phyloP scores from a whole-genome alignment of 164 flowering plant genomes.

The Chimonanthus praecox region DNA sequence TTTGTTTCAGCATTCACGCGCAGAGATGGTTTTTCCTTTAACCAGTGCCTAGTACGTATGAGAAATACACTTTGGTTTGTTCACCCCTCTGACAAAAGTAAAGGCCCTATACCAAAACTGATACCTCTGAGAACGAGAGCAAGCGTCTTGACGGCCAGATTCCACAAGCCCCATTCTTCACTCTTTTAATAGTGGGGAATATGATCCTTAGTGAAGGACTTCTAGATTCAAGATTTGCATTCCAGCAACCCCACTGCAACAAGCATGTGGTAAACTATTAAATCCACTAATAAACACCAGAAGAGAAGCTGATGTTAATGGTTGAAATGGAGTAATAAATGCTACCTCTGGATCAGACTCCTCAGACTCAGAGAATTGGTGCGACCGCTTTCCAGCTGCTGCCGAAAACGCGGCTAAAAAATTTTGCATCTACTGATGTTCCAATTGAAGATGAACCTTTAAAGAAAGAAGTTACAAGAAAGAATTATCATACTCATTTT shows the following conservation, averaged over 20 bases:
- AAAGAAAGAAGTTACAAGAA: not conserved
- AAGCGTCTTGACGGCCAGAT: constrained; percentile 55
- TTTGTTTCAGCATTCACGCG: too few species aligned
- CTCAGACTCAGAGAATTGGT: constrained; percentile 52
- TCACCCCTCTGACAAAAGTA: not conserved
- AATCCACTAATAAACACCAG: not conserved
- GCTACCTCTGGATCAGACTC: constrained; percentile 96
- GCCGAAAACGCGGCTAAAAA: constrained; percentile 84
- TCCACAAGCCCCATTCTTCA: constrained; percentile 53
- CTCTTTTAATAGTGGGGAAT: constrained; percentile 79
- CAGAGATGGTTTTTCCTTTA: too few species aligned
- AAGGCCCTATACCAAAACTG: not conserved
- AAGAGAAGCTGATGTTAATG: not conserved
- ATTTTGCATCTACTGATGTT: constrained; percentile 57
- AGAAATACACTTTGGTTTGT: not conserved
- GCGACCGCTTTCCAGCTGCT: constrained; percentile 70
- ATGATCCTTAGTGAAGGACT: constrained; percentile 68
- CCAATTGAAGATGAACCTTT: constrained; percentile 87
- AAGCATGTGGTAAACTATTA: not conserved
- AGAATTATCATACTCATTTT: not conserved
- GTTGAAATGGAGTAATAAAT: not conserved
- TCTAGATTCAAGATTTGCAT: constrained; percentile 57
- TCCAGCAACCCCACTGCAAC: constrained; percentile 92
- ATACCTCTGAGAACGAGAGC: constrained; percentile 88
- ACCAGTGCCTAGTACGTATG: not conserved